phyloP scores from a whole-genome alignment of 208 protist species.

The Trichomonas gallinae region DNA sequence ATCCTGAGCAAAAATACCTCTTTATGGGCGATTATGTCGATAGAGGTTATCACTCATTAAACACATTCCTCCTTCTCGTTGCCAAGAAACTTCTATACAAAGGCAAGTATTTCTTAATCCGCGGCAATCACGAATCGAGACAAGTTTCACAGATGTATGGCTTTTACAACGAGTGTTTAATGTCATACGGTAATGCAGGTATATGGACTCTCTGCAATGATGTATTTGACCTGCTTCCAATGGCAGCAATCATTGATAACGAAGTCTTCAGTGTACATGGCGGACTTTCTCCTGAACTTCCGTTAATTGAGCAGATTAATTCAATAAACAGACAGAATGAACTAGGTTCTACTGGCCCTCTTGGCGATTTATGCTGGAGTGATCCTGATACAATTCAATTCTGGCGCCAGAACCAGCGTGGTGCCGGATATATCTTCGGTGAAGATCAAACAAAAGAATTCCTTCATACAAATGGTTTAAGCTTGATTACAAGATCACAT shows the following conservation, averaged over 20 bases:
- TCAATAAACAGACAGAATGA: neutral
- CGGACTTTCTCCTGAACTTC: neutral
- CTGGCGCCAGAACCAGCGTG: neutral
- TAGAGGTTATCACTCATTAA: constrained; percentile 24
- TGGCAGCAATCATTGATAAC: constrained; percentile 12
- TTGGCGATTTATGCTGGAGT: constrained; percentile 23
- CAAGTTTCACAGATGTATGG: constrained; percentile 33
- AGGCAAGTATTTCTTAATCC: constrained; percentile 26
- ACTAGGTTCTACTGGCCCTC: neutral
- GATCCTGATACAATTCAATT: neutral
- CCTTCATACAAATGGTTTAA: neutral
- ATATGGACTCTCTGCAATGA: neutral
- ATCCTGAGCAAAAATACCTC: neutral
- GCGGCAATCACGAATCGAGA: constrained; percentile 42
- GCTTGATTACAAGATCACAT: constrained; percentile 48
- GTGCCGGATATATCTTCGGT: constrained; percentile 11
- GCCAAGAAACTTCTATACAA: constrained; percentile 32
- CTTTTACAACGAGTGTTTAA: constrained; percentile 43
- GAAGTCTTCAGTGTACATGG: constrained; percentile 16
- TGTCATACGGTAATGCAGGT: constrained; percentile 60
- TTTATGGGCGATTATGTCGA: neutral
- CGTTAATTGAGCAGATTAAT: neutral
- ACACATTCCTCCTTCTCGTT: constrained; percentile 31
- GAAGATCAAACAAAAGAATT: neutral
- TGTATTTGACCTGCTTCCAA: constrained; percentile 19